Evolutionary conservation across 2,329 filamentous ascomycete genomes (phyloP).

Genomic region (Davidsoniella australis): DNA sequence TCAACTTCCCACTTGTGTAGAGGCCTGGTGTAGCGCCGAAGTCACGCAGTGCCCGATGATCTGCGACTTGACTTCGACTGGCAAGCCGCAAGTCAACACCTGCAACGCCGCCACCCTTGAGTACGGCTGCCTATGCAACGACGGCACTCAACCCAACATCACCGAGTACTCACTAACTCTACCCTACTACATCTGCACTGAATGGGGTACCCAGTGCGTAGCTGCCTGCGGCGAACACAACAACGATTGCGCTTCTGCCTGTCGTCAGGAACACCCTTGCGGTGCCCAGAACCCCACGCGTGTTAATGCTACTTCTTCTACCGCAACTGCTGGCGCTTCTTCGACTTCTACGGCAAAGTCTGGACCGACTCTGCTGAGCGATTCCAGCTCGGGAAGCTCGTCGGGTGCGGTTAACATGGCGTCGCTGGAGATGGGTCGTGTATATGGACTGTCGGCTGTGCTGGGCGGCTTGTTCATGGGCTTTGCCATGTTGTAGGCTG

Average conservation of each 20-base stretch:
- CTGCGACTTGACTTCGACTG: slow-evolving; percentile 42
- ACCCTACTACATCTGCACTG: slow-evolving; percentile 58
- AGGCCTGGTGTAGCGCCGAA: slow-evolving; percentile 49
- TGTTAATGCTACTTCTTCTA: slow-evolving; percentile 34
- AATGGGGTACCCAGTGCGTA: slow-evolving; percentile 56
- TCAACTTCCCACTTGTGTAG: slow-evolving; percentile 19
- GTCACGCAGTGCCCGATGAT: slow-evolving; percentile 50
- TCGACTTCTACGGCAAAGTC: slow-evolving; percentile 13
- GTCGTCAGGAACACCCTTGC: slow-evolving; percentile 52
- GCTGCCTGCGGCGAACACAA: slow-evolving; percentile 33
- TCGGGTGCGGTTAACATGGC: slow-evolving; percentile 12
- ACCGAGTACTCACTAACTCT: slow-evolving; percentile 64
- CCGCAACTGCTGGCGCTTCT: slow-evolving; percentile 22
- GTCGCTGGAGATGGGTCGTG: slow-evolving; percentile 20
- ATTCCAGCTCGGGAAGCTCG: slow-evolving; percentile 12
- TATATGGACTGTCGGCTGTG: slow-evolving; percentile 23
- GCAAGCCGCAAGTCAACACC: slow-evolving; percentile 40
- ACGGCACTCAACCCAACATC: slow-evolving; percentile 50
- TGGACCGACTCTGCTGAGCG: slow-evolving; percentile 6
- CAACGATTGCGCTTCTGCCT: slow-evolving; percentile 40
- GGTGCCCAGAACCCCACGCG: slow-evolving; percentile 48
- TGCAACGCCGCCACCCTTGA: slow-evolving; percentile 46
- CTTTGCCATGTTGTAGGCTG: slow-evolving; percentile 23
- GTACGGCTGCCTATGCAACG: slow-evolving; percentile 58
- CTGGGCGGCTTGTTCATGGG: slow-evolving; percentile 24